Evolutionary conservation across 441 rosid genomes (phyloP), one percentile per base, ranked within the genome.

Genomic region (Capsella rubella): DNA sequence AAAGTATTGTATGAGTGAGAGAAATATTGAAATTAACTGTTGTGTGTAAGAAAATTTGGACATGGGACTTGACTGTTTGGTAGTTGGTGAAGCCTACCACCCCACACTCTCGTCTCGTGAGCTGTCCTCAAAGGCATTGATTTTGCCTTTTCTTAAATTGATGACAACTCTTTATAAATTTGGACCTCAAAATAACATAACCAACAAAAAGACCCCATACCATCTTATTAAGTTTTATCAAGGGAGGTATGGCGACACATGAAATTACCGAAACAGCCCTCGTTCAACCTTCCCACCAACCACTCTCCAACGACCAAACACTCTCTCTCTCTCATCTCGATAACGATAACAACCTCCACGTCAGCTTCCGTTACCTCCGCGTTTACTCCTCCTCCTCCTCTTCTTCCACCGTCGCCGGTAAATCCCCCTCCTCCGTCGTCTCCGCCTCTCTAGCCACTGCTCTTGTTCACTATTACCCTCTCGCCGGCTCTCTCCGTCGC

Each of bases 261-360:
- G 79, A 83, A 61, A 73, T 86, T 80, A 56, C 71, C 2, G 89
- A 83, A 72, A 87, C 83, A 60, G 32, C 81, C 72, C 61, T 67
- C 1, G 75, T 93, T 74, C 80, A 39, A 25, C 96, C 95, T 53
- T 73, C 90, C 0, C 45, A 80, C 3, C 60, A 69, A 29, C 91
- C 90, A 27, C 81, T 83, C 80, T 31, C 73, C 37, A 71, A 77
- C 34, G 81, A 83, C 50, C 92, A 86, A 62, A 65, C 75, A 12
- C 90, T 86, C 54, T 72, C 84, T 18, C 94, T 93, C 68, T 89
- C 97, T 50, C 85, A 80, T 79, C 87, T 93, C n/a, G 98, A 91
- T 63, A 80, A 86, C 57, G 89, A 87, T 71, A 87, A 79, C 60
- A 91, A 87, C 84, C 86, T 89, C 80, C 64, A 87, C 55, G 79